Evolutionary conservation across 371 early-diverging fungal species (phyloP).

Genomic region (Apophysomyces sp.): DNA sequence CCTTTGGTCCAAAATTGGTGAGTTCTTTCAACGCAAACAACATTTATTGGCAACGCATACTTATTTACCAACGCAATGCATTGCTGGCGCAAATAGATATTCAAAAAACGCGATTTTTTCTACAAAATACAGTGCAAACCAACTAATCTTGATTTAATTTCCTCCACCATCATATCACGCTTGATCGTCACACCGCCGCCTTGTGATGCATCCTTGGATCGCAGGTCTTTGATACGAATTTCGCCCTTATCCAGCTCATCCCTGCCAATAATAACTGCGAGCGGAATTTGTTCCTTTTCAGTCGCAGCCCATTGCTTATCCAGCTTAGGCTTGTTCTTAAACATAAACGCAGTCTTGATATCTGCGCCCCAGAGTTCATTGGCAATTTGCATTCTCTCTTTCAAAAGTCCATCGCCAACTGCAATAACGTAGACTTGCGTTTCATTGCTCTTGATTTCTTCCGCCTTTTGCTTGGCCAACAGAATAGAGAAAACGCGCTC

Average conservation of each 20-base stretch:
- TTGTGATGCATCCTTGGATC: slow-evolving; percentile 56
- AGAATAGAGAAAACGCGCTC: slow-evolving; percentile 96
- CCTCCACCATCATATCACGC: slow-evolving; percentile 63
- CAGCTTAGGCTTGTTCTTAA: slow-evolving; percentile 88
- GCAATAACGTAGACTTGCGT: slow-evolving; percentile 88
- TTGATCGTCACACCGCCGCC: slow-evolving; percentile 54
- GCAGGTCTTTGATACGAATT: slow-evolving; percentile 88
- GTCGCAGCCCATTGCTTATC: slow-evolving; percentile 79
- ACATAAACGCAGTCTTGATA: slow-evolving; percentile 77
- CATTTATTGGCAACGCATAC: too few species aligned
- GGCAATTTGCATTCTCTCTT: slow-evolving; percentile 88
- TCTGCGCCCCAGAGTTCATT: slow-evolving; percentile 89
- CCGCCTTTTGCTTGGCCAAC: slow-evolving; percentile 54
- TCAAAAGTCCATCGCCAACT: slow-evolving; percentile 79
- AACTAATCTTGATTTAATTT: slow-evolving; percentile 41
- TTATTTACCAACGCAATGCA: too few species aligned
- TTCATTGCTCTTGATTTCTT: slow-evolving; percentile 72
- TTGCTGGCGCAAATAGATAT: too few species aligned
- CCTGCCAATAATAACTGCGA: slow-evolving; percentile 84
- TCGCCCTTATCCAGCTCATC: slow-evolving; percentile 76
- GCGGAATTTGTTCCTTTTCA: slow-evolving; percentile 86
- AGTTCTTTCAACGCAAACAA: too few species aligned
- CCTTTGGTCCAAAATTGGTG: too few species aligned
- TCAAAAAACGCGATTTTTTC: too few species aligned
- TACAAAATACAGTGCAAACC: too few species aligned